Base-by-base conservation (phyloP, 1,284 basidiomycete genomes). In the Apiotrichum brassicae region DNA sequence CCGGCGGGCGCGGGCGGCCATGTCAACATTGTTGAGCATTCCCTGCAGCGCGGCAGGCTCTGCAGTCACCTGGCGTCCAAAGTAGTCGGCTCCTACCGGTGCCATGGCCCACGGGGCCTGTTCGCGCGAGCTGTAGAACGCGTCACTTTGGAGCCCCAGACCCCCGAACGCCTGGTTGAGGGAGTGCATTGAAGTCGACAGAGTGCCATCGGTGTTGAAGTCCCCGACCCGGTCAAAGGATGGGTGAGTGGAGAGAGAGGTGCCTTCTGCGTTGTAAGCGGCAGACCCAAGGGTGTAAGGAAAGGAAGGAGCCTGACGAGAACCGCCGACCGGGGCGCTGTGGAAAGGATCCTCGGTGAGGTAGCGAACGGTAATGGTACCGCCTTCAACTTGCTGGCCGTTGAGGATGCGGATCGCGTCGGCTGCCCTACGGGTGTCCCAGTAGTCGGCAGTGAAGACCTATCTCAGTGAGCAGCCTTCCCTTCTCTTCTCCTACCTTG, bases 361-460 rank as follows among this genome's bases (percentile, higher is more conserved):
- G 38, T 43, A 48, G 2, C 36, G 56, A 24, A 52, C 46, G 14
- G 58, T 40, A 26, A 57, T 51, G 6, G 41, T 25, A 24, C 52
- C 57, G 19, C 53, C 43, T 3, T 46, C 53, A 13, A 62, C 34
- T 4, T 19, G 49, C 22, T 53, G 51, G 22, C 48, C 46, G 42
- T 65, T 36, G n/a, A 69, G 63, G 0, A 41, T 23, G 3, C 32
- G 35, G 40, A 64, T 50, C 13, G 62, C 63, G 18, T 53, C 37
- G 3, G 52, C 40, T 1, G 70, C 68, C 13, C 55, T 39, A 5
- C 68, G 63, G 4, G 64, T 57, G 45, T 72, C 68, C 45, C 48
- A 69, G 46, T 54, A 72, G 20, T 68, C 64, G n/a, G 60, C 67
- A 8, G 60, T 49, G 53, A 64, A 72, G 1, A 43, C 37, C 68